Evolutionary conservation across 352 stramenopile species (phyloP).

Genomic region (Globisporangium paddicum): DNA sequence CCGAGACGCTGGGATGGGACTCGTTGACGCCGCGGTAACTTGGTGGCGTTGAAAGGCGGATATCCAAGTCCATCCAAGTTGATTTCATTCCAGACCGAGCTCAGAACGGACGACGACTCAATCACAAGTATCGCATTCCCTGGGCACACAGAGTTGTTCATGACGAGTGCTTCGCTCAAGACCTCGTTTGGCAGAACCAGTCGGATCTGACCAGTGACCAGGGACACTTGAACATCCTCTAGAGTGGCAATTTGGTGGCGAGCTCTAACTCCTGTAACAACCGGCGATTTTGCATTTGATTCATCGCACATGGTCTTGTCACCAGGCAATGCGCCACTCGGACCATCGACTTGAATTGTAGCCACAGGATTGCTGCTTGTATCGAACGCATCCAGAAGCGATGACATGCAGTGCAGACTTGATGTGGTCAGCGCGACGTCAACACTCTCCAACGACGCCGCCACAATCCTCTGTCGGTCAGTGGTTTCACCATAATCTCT

Average conservation of each 20-base stretch:
- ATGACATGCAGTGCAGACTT: conserved; percentile 36
- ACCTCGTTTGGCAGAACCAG: conserved; percentile 42
- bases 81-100: conserved; percentile 44
- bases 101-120: conserved; percentile 40
- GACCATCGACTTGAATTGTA: background rate
- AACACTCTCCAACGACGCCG: conserved; percentile 37
- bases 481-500: conserved; percentile 43
- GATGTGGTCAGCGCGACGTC: conserved; percentile 45
- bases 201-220: conserved; percentile 44
- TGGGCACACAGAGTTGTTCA: conserved; percentile 3
- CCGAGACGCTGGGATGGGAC: conserved; percentile 44
- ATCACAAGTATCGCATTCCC: conserved; percentile 40
- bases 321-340: background rate
- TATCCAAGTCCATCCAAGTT: conserved; percentile 68
- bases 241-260: conserved; percentile 1
- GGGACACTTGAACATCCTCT: conserved; percentile 30
- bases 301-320: background rate
- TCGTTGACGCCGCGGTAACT: conserved; percentile 45
- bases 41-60: conserved; percentile 68
- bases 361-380: background rate
- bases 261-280: background rate
- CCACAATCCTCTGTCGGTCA: conserved; percentile 23
- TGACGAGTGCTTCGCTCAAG: conserved; percentile 27
- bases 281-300: background rate
- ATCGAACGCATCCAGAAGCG: conserved; percentile 9